These are phyloP conservation scores for Neofusicoccum sp. DNA, from an alignment of 2,329 filamentous ascomycete genomes.

Conservation along the genomic window DNA sequence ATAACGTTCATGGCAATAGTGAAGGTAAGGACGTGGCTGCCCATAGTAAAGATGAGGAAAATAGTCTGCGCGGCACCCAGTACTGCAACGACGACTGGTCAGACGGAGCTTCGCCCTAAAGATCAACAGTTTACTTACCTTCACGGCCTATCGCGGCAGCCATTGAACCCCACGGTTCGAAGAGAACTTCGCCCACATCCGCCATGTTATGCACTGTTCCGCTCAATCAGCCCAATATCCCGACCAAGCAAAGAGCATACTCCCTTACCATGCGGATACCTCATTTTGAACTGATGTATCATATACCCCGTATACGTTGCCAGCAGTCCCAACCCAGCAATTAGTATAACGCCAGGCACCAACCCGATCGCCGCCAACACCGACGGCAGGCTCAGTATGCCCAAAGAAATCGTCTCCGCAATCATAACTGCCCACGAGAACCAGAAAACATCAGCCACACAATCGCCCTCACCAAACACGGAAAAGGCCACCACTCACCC, in stretches of 20 bases:
- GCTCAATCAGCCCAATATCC: conserved; percentile 49
- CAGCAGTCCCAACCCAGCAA: conserved; percentile 17
- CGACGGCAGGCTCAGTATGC: conserved; percentile 30
- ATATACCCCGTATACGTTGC: conserved; percentile 35
- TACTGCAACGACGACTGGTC: background rate
- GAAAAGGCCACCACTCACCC: background rate
- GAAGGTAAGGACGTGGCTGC: conserved; percentile 19
- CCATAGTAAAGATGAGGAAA: conserved; percentile 20
- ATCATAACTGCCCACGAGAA: conserved; percentile 50
- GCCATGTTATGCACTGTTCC: conserved; percentile 19
- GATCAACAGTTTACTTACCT: background rate
- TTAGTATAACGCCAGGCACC: conserved; percentile 19
- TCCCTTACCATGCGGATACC: conserved; percentile 14
- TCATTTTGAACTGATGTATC: conserved; percentile 20
- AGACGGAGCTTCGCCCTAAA: background rate
- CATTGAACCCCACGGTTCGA: conserved; percentile 14
- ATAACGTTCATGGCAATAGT: conserved; percentile 24
- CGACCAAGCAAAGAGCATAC: conserved; percentile 51
- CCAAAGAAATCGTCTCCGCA: conserved; percentile 57
- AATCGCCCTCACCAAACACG: background rate
- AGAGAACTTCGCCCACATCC: conserved; percentile 18
- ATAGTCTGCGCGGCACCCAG: conserved; percentile 17
- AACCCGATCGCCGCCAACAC: conserved; percentile 19
- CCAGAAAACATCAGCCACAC: background rate
- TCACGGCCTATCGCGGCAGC: conserved; percentile 14